A percentile compares a stretch with the other conserved stretches of the same genome.
Evolutionary conservation across 2,329 filamentous ascomycete species (phyloP).

Genomic region (Colletotrichum sp.): DNA sequence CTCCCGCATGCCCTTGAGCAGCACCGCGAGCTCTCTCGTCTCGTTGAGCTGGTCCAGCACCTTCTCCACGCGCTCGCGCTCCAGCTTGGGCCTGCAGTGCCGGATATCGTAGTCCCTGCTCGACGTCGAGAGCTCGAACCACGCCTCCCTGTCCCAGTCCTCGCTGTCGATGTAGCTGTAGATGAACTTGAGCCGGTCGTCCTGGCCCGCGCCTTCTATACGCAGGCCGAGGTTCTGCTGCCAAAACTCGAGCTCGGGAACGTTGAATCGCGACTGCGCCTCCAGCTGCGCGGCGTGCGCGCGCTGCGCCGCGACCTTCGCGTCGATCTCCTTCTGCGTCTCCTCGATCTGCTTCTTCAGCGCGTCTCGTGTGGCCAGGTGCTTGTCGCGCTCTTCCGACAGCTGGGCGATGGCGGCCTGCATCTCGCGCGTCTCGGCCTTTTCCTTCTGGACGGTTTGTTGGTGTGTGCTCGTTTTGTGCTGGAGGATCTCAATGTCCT

Average conservation of each 20-base stretch:
- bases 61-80: constrained; percentile 76
- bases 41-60: constrained; percentile 85
- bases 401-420: constrained; percentile 65
- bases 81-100: constrained; percentile 81
- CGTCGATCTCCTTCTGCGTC: constrained; percentile 73
- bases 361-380: constrained; percentile 59
- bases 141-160: constrained; percentile 87
- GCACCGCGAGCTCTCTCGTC: constrained; percentile 70
- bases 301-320: constrained; percentile 72
- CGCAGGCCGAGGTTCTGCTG: constrained; percentile 85
- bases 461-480: constrained; percentile 74
- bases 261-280: constrained; percentile 84
- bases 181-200: constrained; percentile 87
- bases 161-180: constrained; percentile 87
- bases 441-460: constrained; percentile 77
- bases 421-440: constrained; percentile 79
- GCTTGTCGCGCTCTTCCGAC: constrained; percentile 63
- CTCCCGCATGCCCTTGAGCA: constrained; percentile 84
- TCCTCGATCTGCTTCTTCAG: constrained; percentile 68
- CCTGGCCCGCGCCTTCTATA: constrained; percentile 86
- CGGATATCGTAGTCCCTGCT: constrained; percentile 85
- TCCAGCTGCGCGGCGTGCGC: constrained; percentile 78
- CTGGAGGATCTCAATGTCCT: constrained; percentile 82
- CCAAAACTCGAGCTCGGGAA: constrained; percentile 96
- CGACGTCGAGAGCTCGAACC: constrained; percentile 88